Base-by-base conservation (phyloP, 306 rosid species). In the Echinosophora koreensis region DNA sequence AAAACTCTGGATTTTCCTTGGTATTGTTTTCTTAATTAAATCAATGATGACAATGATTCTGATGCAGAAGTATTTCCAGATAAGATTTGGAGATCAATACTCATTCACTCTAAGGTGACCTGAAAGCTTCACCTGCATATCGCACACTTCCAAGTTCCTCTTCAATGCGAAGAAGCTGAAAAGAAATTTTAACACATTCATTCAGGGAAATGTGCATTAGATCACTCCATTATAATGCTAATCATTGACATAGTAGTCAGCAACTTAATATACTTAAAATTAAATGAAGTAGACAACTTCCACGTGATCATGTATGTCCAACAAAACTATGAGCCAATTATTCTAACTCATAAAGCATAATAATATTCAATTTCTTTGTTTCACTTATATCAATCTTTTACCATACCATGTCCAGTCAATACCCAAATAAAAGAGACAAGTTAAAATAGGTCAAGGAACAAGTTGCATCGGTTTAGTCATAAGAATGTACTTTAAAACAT, bases 161-260 rank as follows among this genome's bases (percentile, higher is more conserved):
- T 82, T 96, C 99, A 71, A 96, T 92, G 64, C 98, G 98, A 83
- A 96, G 90, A 77, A 92, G 99, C 98, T 96, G 96, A 77, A 86
- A 87, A 10, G 70, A 76, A 71, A 72, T 57, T 67, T 15, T 15
- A 73, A 80, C 14, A 27, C 66, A 54, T 77, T 58, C 30, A 37
- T 14, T 34, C 58, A 55, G 8, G 42, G 50, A 34, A 86, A 18
- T 4, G 34, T 7, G 39, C 7, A 39, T 62, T 72, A 73, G 68
- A 47, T 32, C 77, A 71, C 13, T 51, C 8, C 57, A 76, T 58
- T 7, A 65, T 11, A 38, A 55, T 55, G 66, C 54, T 13, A 50
- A 65, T 5, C 69, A 78, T 37, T 63, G 30, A 50, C 44, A 61
- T 1, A 28, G 58, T 64, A 65, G 16, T 50, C 62, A 75, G 41